Conservation (phyloP, 2,329 filamentous ascomycete species). For the Aspergillus versicolor region DNA sequence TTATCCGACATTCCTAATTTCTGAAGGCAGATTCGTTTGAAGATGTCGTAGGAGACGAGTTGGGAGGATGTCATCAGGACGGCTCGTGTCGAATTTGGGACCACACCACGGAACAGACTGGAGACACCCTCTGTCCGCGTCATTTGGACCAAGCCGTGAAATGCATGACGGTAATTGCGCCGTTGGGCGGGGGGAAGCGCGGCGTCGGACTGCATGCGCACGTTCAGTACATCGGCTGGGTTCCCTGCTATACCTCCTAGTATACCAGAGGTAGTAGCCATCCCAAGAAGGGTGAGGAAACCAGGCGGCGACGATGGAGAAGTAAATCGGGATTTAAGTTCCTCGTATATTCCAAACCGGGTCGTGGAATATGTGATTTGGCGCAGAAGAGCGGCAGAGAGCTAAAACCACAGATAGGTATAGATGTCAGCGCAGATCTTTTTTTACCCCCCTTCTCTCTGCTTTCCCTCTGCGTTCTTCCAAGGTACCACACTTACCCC, state of each 20-base stretch:
- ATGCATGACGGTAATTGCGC: conserved; percentile 83
- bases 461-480: background rate
- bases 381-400: conserved; percentile 87
- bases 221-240: conserved; percentile 93
- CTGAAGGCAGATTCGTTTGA: conserved; percentile 58
- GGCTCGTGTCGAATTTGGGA: conserved; percentile 62
- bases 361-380: conserved; percentile 96
- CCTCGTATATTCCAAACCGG: conserved; percentile 94
- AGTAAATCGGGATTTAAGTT: conserved; percentile 73
- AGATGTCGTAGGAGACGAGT: conserved; percentile 62
- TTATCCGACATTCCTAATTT: conserved; percentile 55
- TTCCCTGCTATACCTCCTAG: conserved; percentile 88
- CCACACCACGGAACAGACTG: conserved; percentile 75
- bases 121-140: conserved; percentile 74
- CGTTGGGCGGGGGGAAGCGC: conserved; percentile 71
- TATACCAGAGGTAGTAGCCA: conserved; percentile 82
- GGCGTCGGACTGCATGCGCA: conserved; percentile 95
- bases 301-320: conserved; percentile 57
- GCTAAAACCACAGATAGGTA: conserved; percentile 38
- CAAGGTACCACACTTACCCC: conserved; percentile 55
- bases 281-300: conserved; percentile 73
- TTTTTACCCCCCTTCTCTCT: background rate
- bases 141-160: conserved; percentile 86
- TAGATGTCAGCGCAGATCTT: conserved; percentile 2
- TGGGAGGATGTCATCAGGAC: conserved; percentile 67